Evolutionary conservation across 1,139 yeast genomes (phyloP).

Genomic region (Diutina sp.): DNA sequence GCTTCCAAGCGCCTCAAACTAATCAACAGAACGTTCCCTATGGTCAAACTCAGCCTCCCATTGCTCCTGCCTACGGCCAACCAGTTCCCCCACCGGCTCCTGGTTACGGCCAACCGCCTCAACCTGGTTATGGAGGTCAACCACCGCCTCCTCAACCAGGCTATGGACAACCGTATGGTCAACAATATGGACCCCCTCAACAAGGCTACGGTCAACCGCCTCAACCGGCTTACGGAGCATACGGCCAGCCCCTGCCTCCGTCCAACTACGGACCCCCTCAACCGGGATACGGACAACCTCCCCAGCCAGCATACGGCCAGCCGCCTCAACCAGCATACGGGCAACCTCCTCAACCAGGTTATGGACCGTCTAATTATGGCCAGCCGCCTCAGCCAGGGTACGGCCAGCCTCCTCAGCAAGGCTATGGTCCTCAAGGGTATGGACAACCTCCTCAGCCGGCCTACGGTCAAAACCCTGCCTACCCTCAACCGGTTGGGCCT

Average conservation of each 20-base stretch:
- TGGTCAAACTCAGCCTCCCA: neutral
- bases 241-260: conserved; percentile 13
- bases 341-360: conserved; percentile 3
- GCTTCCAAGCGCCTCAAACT: conserved; percentile 31
- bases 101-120: neutral
- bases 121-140: neutral
- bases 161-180: neutral
- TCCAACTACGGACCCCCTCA: neutral
- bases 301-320: neutral
- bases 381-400: neutral
- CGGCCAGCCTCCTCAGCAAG: conserved; percentile 14
- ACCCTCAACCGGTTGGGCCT: neutral
- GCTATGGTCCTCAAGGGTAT: conserved; percentile 6
- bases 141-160: neutral
- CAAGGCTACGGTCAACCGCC: neutral
- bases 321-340: neutral
- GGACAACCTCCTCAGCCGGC: conserved; percentile 6
- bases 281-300: neutral
- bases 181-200: neutral
- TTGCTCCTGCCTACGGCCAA: neutral
- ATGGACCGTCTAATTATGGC: neutral
- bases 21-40: neutral
- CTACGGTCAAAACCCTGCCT: neutral
- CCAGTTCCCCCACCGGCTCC: neutral
- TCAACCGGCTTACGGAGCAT: neutral